Evolutionary conservation across 176 grass and related monocot genomes (phyloP).

Genomic region (Oryza officinalis): DNA sequence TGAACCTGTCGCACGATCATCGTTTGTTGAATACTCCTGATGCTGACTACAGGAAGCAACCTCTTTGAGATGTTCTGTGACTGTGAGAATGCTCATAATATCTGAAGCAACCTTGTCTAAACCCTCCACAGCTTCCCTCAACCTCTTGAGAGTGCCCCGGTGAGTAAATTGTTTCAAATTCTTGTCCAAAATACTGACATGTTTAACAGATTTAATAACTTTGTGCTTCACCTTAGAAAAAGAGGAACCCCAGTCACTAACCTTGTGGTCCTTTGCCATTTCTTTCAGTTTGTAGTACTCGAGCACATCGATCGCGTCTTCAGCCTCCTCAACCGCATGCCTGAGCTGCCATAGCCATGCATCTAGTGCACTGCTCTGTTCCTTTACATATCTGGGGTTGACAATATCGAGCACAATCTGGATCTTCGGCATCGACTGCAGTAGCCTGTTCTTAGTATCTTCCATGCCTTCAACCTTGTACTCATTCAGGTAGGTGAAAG

Average conservation of each 20-base stretch:
- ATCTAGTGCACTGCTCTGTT: slow-evolving; percentile 19
- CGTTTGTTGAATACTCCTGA: neutral
- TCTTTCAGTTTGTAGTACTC: slow-evolving; percentile 42
- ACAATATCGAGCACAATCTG: slow-evolving; percentile 6
- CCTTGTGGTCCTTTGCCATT: neutral
- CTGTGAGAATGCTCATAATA: neutral
- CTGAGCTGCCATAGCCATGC: slow-evolving; percentile 44
- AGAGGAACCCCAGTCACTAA: slow-evolving; percentile 31
- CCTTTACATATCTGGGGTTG: slow-evolving; percentile 1
- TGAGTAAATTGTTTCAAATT: slow-evolving; percentile 20
- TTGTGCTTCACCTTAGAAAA: slow-evolving; percentile 1
- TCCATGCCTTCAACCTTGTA: neutral
- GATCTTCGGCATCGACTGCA: slow-evolving; percentile 14
- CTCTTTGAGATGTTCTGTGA: neutral
- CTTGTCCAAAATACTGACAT: neutral
- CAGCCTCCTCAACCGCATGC: slow-evolving; percentile 30
- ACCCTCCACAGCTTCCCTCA: slow-evolving; percentile 23
- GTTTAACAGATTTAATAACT: slow-evolving; percentile 28
- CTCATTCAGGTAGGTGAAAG: neutral
- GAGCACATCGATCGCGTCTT: slow-evolving; percentile 35
- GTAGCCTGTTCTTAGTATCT: neutral
- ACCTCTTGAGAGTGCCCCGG: slow-evolving; percentile 25
- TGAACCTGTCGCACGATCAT: slow-evolving; percentile 20
- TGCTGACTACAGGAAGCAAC: neutral
- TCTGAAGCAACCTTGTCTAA: slow-evolving; percentile 26